Percentiles rank a stretch among this genome's conserved stretches.
These are phyloP conservation scores for Hibiscus trionum DNA, from an alignment of 345 rosid species.

Conservation along the genomic window DNA sequence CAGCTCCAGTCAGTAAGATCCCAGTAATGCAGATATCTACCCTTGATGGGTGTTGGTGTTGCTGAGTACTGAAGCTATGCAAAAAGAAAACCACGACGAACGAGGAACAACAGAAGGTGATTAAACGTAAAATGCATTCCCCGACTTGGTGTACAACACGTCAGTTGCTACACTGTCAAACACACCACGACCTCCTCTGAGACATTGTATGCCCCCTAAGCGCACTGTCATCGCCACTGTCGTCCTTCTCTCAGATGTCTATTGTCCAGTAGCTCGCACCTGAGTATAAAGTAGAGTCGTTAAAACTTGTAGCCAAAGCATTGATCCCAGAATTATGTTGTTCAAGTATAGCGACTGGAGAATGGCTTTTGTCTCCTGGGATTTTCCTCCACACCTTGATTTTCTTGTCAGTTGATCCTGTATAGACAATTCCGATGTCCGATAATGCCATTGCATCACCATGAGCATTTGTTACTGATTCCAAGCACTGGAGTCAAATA, in stretches of 20 bases:
- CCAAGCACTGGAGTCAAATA: conserved; percentile 47
- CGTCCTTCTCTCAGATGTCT: conserved; percentile 49
- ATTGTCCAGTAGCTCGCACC: conserved; percentile 69
- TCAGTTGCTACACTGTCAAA: neutral
- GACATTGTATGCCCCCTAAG: conserved; percentile 56
- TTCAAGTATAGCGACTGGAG: conserved; percentile 38
- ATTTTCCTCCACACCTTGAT: conserved; percentile 72
- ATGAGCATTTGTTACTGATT: conserved; percentile 69
- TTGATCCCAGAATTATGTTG: conserved; percentile 75
- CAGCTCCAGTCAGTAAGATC: neutral
- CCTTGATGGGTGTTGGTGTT: neutral
- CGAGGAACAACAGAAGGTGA: neutral
- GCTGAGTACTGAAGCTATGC: neutral
- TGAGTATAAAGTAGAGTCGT: conserved; percentile 47
- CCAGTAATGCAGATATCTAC: neutral
- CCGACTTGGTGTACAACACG: neutral
- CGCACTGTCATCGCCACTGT: conserved; percentile 29
- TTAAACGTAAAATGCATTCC: neutral
- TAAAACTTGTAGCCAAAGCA: conserved; percentile 54
- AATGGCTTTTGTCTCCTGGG: conserved; percentile 43
- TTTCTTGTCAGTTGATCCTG: conserved; percentile 78
- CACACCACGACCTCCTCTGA: too few relatives aligned
- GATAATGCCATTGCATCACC: conserved; percentile 76
- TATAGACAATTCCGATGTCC: conserved; percentile 51
- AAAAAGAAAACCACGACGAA: neutral